Conservation (phyloP, 805 yeast genomes). For the Lipomyces oligophaga region DNA sequence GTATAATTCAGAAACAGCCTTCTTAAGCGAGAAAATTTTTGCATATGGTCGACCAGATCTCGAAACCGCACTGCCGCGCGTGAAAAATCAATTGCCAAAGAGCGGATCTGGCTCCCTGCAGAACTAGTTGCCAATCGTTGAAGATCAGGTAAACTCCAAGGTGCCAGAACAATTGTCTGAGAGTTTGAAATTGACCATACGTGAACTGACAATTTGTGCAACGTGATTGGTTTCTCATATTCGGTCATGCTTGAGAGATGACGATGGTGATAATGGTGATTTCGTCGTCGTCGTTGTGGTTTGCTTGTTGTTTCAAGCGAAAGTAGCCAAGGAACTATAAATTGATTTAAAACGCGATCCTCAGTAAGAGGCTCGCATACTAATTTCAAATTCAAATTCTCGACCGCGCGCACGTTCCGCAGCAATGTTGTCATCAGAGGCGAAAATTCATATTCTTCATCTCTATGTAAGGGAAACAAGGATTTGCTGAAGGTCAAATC, state of each 20-base stretch:
- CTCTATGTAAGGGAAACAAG: conserved; percentile 10
- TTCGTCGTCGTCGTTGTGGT: not conserved
- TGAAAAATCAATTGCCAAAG: conserved; percentile 23
- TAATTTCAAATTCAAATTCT: conserved; percentile 18
- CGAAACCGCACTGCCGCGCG: conserved; percentile 12
- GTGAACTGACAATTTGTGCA: conserved; percentile 23
- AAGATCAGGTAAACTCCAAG: conserved; percentile 19
- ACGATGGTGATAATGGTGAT: no score
- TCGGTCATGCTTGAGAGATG: not conserved
- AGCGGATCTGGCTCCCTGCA: conserved; percentile 7
- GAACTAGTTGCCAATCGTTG: conserved; percentile 7
- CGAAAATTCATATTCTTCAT: not conserved
- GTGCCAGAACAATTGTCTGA: conserved; percentile 18
- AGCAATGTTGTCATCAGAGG: conserved; percentile 18
- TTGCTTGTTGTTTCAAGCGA: not conserved
- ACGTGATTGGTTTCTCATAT: not conserved
- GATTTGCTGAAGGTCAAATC: conserved; percentile 19
- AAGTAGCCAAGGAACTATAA: conserved; percentile 21
- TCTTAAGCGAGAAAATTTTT: conserved; percentile 3
- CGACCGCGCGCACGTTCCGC: conserved; percentile 13
- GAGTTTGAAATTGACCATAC: conserved; percentile 22
- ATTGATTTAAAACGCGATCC: conserved; percentile 7
- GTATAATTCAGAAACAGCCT: conserved; percentile 21
- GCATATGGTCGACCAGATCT: conserved; percentile 12
- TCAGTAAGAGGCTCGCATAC: conserved; percentile 17